Evolutionary conservation across 1,284 basidiomycete genomes (phyloP), one percentile per base, ranked within the genome.

Genomic region (Ustilago vetiveriae): DNA sequence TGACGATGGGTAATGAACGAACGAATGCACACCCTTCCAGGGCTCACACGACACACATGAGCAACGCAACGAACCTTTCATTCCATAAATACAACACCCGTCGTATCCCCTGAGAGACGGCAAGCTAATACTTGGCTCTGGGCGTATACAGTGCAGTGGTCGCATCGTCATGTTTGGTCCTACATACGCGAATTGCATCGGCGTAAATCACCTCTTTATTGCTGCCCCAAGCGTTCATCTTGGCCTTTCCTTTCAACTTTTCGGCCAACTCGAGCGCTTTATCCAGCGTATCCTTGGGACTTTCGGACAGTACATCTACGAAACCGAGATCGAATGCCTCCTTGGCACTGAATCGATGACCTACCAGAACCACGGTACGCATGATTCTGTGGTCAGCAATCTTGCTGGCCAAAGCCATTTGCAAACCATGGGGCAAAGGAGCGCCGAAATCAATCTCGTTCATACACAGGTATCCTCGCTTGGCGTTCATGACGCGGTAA

Each of bases 401-500:
- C 75, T 92, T 93, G 29, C 87, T 85, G 13, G 85, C 85, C 21
- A 93, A 83, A 35, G 94, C 82, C 5, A 87, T 85, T 5, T 88
- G 85, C 74, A 81, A 54, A 1, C 79, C 73, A 45, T 68, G 70
- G 17, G 73, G 77, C 30, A 75, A 46, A 4, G 60, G 75, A 13
- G 68, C 77, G 29, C 74, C 74, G 42, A 81, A 80, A 37, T 75
- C 69, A 62, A 80, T 80, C 41, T 97, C 94, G 80, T 96, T 96
- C 92, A 96, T 95, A 81, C 88, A 92, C 57, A 92, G 84, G 88
- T 91, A 94, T 10, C 90, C 90, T 66, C 88, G 87, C 42, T 88
- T 90, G 67, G 91, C 90, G 21, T 87, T 90, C 89, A 95, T 94
- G 54, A 96, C 86, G 29, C 94, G 88, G 83, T 92, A 95, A 82